Conservation (phyloP, 208 protist species). For the Herpetomonas tarakana region DNA sequence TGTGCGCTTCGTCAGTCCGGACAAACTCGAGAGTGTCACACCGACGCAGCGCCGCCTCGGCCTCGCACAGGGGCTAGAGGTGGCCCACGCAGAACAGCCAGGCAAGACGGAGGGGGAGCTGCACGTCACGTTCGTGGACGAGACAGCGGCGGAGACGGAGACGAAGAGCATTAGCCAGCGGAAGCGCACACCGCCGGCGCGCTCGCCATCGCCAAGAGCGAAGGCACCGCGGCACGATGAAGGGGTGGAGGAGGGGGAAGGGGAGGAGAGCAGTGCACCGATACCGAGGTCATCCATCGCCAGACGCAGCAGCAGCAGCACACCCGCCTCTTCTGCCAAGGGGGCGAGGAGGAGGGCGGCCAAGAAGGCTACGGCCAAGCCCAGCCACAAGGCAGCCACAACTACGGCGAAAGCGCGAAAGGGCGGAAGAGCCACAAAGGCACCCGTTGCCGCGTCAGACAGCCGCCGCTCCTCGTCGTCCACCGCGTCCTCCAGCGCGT, state of each 20-base stretch:
- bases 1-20: conserved; percentile 57
- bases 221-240: neutral
- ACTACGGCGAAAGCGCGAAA: neutral
- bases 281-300: no score
- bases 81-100: neutral
- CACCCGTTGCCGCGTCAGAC: no score
- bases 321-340: neutral
- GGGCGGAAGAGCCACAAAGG: no score
- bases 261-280: neutral
- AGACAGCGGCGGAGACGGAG: neutral
- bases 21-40: conserved; percentile 40
- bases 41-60: conserved; percentile 21
- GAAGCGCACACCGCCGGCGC: neutral
- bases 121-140: neutral
- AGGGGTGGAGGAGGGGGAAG: neutral
- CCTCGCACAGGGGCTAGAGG: conserved; percentile 4
- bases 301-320: neutral
- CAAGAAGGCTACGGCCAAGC: neutral
- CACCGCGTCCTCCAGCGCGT: neutral
- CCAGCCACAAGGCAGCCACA: neutral
- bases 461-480: neutral
- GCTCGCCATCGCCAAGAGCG: neutral
- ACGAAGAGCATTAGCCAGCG: neutral
- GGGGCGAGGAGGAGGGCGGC: neutral
- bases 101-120: conserved; percentile 3